Percentiles rank a stretch among this genome's conserved stretches.
phyloP scores from a whole-genome alignment of 345 rosid genomes.

The Carallia pectinifolia region DNA sequence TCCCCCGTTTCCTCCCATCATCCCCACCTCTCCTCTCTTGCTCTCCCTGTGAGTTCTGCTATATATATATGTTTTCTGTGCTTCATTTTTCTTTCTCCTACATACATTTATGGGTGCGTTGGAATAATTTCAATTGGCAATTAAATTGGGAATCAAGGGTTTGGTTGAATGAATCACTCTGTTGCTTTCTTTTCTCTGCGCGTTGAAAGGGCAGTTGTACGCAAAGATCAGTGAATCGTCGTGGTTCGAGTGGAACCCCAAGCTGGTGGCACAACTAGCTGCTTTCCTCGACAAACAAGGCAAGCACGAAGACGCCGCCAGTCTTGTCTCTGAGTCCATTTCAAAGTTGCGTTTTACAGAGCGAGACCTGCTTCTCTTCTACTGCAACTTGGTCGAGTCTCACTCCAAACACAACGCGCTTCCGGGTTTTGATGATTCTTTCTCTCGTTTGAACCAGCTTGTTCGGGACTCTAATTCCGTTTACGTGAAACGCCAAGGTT shows the following conservation, averaged over 20 bases:
- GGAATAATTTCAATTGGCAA: background rate
- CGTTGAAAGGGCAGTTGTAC: conserved; percentile 45
- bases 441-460: conserved; percentile 36
- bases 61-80: background rate
- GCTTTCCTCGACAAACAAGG: conserved; percentile 65
- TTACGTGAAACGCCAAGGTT: conserved; percentile 61
- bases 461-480: conserved; percentile 47
- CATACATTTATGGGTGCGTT: no score
- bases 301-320: conserved; percentile 37
- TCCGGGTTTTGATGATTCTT: conserved; percentile 50
- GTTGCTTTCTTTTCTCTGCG: background rate
- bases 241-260: conserved; percentile 86
- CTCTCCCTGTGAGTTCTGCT: conserved; percentile 52
- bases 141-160: background rate
- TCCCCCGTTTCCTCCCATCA: conserved; percentile 47
- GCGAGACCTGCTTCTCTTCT: conserved; percentile 51
- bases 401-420: conserved; percentile 38
- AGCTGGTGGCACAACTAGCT: conserved; percentile 61
- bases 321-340: conserved; percentile 44
- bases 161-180: conserved; percentile 1
- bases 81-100: no score
- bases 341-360: conserved; percentile 45
- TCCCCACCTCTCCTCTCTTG: conserved; percentile 47
- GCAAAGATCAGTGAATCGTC: conserved; percentile 54
- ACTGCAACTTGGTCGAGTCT: conserved; percentile 59